phyloP scores from a whole-genome alignment of 2,329 filamentous ascomycete species.

The Keithomyces neogunnii region DNA sequence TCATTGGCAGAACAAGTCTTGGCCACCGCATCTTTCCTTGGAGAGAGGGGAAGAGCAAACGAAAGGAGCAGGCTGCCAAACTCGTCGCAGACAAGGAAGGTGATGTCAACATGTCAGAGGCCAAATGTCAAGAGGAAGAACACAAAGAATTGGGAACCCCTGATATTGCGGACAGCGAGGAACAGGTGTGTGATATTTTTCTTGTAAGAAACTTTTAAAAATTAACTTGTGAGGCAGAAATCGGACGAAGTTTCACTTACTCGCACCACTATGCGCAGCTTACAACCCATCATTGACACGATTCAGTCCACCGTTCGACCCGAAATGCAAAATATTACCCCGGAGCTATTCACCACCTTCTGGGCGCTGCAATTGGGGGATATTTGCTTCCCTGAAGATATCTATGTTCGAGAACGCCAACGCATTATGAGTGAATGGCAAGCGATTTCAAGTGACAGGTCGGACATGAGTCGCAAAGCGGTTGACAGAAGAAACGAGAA shows the following conservation, averaged over 20 bases:
- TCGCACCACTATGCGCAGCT: conserved; percentile 22
- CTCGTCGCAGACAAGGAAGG: conserved; percentile 41
- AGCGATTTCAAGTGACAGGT: conserved; percentile 60
- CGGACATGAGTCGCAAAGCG: conserved; percentile 61
- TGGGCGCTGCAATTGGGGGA: conserved; percentile 86
- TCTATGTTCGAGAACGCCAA: conserved; percentile 69
- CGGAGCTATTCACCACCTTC: conserved; percentile 82
- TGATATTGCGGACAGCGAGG: conserved; percentile 17
- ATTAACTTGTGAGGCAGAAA: conserved; percentile 18
- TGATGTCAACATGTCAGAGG: conserved; percentile 44
- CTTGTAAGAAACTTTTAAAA: background rate
- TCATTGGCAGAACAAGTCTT: conserved; percentile 70
- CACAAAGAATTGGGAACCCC: conserved; percentile 17
- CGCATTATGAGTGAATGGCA: conserved; percentile 59
- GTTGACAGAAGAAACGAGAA: conserved; percentile 56
- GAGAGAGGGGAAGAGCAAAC: conserved; percentile 22
- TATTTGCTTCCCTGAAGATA: conserved; percentile 64
- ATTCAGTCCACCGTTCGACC: conserved; percentile 54
- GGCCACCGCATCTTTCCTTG: conserved; percentile 50
- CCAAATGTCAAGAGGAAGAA: conserved; percentile 19
- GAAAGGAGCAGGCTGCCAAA: conserved; percentile 17
- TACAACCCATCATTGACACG: conserved; percentile 65
- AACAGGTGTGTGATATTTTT: conserved; percentile 21
- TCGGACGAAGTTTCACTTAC: conserved; percentile 24
- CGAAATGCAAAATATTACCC: conserved; percentile 58